phyloP scores from a whole-genome alignment of 2,329 filamentous ascomycete species.

The Anthostomella pinea region DNA sequence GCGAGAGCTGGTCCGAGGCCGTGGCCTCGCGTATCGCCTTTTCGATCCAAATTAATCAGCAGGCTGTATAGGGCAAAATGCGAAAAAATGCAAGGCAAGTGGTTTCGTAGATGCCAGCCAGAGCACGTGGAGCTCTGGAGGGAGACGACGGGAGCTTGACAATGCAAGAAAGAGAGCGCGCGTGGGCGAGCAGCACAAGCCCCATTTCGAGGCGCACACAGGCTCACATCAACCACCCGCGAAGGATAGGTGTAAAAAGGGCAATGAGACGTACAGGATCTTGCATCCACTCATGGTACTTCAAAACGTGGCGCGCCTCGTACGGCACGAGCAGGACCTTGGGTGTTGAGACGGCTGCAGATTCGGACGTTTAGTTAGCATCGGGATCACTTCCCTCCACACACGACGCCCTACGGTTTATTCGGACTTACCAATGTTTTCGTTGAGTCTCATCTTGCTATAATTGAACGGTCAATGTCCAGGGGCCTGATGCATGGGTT shows the following conservation, averaged over 20 bases:
- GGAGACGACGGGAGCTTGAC: too few species aligned
- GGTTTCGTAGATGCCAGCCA: too few species aligned
- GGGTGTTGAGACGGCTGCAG: constrained; percentile 67
- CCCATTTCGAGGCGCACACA: too few species aligned
- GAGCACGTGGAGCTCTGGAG: too few species aligned
- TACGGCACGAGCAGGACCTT: constrained; percentile 80
- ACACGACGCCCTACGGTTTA: background rate
- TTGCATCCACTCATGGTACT: constrained; percentile 91
- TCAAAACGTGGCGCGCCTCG: constrained; percentile 72
- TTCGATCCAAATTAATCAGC: too few species aligned
- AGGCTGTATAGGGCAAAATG: too few species aligned
- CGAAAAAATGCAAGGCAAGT: too few species aligned
- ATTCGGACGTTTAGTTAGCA: background rate
- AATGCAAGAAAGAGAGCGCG: too few species aligned
- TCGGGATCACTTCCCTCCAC: background rate
- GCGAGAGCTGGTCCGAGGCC: constrained; percentile 77
- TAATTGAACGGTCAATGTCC: too few species aligned
- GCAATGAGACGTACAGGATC: constrained; percentile 53
- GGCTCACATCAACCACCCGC: too few species aligned
- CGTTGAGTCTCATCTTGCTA: constrained; percentile 47
- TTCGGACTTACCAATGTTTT: constrained; percentile 37
- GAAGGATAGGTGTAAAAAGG: too few species aligned
- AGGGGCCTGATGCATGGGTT: background rate
- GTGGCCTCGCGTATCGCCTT: constrained; percentile 78
- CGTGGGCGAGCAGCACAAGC: too few species aligned